A percentile compares a stretch with the other conserved stretches of the same genome.
Evolutionary conservation across 495 filamentous ascomycete genomes (phyloP).

Genomic region (Barbatosphaeria neglecta): DNA sequence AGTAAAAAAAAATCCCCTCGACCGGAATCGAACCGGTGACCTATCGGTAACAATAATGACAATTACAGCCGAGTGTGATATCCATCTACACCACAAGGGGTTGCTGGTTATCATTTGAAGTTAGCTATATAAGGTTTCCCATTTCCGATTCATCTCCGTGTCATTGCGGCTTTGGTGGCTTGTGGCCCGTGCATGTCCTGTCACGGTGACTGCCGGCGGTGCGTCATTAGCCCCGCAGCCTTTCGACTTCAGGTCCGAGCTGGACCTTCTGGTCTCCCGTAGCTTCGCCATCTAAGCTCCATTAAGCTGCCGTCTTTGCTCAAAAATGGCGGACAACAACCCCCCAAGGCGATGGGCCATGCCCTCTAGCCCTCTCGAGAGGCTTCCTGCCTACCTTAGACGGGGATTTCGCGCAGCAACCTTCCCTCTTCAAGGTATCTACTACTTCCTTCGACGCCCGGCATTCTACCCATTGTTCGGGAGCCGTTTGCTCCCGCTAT

Average conservation of each 20-base stretch:
- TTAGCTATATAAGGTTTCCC: no score
- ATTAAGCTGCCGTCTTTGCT: background rate
- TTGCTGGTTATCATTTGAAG: background rate
- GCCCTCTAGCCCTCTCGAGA: slow-evolving; percentile 1
- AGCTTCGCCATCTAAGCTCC: background rate
- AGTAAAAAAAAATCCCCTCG: slow-evolving; percentile 13
- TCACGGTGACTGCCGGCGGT: background rate
- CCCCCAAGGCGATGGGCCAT: slow-evolving; percentile 9
- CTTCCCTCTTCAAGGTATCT: slow-evolving; percentile 49
- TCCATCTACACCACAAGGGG: slow-evolving; percentile 19
- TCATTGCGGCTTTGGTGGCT: background rate
- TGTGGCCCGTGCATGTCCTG: background rate
- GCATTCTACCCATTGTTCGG: slow-evolving; percentile 56
- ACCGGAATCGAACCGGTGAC: slow-evolving; percentile 20
- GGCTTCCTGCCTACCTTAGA: slow-evolving; percentile 14
- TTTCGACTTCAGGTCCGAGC: background rate
- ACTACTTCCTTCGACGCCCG: slow-evolving; percentile 61
- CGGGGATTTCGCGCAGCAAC: slow-evolving; percentile 20
- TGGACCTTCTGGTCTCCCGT: background rate
- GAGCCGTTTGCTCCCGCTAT: slow-evolving; percentile 55
- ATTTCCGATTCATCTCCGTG: no score
- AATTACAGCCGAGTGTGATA: slow-evolving; percentile 20
- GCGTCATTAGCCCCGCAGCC: background rate
- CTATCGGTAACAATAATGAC: slow-evolving; percentile 11
- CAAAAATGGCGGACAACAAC: slow-evolving; percentile 17